These are phyloP conservation scores for Warburgia ugandensis DNA, from an alignment of 164 flowering plant species.

Conservation along the genomic window DNA sequence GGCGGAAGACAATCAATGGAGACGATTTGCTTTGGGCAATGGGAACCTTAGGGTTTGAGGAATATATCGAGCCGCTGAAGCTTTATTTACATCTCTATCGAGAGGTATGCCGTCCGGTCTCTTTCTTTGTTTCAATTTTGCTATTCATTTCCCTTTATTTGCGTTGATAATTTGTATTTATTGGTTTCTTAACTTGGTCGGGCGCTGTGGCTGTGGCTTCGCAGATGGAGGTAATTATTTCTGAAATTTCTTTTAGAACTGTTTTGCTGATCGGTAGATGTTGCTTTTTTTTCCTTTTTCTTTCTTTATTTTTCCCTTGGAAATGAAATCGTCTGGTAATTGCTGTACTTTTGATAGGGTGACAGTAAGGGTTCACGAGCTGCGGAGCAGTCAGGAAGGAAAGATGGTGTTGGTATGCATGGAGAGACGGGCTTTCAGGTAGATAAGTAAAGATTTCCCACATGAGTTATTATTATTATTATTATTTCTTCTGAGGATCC, in stretches of 20 bases:
- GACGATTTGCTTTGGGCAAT: constrained; percentile 61
- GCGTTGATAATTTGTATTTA: background rate
- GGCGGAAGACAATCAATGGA: constrained; percentile 56
- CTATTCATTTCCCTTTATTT: background rate
- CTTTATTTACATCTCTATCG: constrained; percentile 24
- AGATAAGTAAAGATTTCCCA: background rate
- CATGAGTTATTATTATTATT: background rate
- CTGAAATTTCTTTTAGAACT: background rate
- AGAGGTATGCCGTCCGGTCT: background rate
- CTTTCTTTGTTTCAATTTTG: background rate
- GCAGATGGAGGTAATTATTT: background rate
- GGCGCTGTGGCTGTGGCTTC: background rate
- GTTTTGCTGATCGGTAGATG: no score
- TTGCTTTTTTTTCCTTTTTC: background rate
- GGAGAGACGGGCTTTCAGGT: background rate
- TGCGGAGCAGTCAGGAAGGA: background rate
- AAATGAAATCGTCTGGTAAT: background rate
- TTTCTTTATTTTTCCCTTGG: background rate
- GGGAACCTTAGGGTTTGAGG: constrained; percentile 54
- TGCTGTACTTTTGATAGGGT: background rate
- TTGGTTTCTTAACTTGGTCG: background rate
- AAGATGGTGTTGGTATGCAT: background rate
- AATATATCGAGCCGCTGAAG: constrained; percentile 50
- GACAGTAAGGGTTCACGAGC: background rate
- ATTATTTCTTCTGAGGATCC: background rate